Conservation (phyloP, 495 filamentous ascomycete species). For the Hyphodiscus hymeniophilus region DNA sequence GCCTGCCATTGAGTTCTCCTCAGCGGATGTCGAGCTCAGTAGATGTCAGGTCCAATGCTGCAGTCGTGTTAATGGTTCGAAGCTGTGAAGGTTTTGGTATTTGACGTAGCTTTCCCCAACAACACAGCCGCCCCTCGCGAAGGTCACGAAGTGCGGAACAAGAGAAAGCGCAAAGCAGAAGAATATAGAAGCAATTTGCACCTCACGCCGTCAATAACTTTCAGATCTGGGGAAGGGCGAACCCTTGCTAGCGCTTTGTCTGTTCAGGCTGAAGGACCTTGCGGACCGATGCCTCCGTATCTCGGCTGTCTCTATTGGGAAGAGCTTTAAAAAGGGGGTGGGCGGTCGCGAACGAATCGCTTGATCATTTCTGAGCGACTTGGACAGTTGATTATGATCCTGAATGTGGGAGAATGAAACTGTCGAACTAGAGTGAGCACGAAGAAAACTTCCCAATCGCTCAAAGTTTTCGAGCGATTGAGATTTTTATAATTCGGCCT, state of each 20-base stretch:
- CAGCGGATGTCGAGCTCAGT: background rate
- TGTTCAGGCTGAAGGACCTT: slow-evolving; percentile 5
- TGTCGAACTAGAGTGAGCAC: too few species aligned
- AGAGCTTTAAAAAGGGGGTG: background rate
- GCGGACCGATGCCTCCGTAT: background rate
- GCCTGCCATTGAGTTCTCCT: background rate
- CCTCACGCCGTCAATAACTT: slow-evolving; percentile 4
- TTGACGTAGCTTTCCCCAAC: background rate
- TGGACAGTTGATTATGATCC: too few species aligned
- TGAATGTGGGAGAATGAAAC: too few species aligned
- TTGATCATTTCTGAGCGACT: too few species aligned
- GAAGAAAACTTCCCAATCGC: too few species aligned
- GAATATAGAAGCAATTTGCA: background rate
- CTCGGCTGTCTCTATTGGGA: slow-evolving; percentile 4
- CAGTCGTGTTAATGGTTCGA: background rate
- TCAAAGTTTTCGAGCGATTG: too few species aligned
- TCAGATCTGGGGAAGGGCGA: slow-evolving; percentile 11
- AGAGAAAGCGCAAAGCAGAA: background rate
- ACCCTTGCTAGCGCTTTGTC: slow-evolving; percentile 13
- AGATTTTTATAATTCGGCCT: too few species aligned
- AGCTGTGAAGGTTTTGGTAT: background rate
- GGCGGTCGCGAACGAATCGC: too few species aligned
- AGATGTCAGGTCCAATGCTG: too few species aligned
- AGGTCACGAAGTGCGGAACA: background rate
- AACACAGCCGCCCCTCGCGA: background rate